Percentiles rank a stretch among this genome's conserved stretches.
Evolutionary conservation across 371 early-diverging fungal species (phyloP).

Genomic region (Coemansia sp.): DNA sequence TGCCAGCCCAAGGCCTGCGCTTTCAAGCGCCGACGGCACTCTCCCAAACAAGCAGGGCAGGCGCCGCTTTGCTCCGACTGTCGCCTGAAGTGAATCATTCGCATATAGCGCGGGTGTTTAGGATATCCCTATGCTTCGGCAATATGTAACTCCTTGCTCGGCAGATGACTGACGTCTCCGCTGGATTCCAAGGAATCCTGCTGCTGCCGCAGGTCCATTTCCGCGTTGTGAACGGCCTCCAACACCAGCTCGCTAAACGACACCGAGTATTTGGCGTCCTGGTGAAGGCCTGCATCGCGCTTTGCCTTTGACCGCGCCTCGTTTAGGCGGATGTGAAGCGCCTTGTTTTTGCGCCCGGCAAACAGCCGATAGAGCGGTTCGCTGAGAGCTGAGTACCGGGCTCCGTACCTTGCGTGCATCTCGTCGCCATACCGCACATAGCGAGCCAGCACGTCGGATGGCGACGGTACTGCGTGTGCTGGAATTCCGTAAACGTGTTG

Average conservation of each 20-base stretch:
- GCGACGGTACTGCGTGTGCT: slow-evolving; percentile 1
- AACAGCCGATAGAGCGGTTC: slow-evolving; percentile 43
- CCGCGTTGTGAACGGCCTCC: slow-evolving; percentile 19
- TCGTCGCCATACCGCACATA: slow-evolving; percentile 41
- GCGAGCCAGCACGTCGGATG: slow-evolving; percentile 14
- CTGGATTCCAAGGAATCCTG: not conserved
- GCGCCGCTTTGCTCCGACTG: too few species aligned
- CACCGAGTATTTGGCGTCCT: not conserved
- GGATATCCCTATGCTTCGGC: too few species aligned
- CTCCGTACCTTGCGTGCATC: slow-evolving; percentile 15
- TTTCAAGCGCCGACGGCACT: too few species aligned
- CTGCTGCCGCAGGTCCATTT: slow-evolving; percentile 8
- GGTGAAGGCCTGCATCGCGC: not conserved
- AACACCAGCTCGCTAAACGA: slow-evolving; percentile 33
- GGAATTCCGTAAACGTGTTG: slow-evolving; percentile 23
- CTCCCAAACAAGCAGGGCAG: too few species aligned
- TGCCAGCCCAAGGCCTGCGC: too few species aligned
- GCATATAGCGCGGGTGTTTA: too few species aligned
- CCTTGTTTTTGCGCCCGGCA: slow-evolving; percentile 26
- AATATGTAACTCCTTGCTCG: too few species aligned
- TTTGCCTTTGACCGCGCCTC: slow-evolving; percentile 4
- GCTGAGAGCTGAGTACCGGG: slow-evolving; percentile 33
- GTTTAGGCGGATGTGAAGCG: slow-evolving; percentile 23
- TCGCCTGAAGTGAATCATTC: too few species aligned
- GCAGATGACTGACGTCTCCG: not conserved